These are phyloP conservation scores for Dryadomyces sulphureus DNA, from an alignment of 2,329 filamentous ascomycete species.

Conservation along the genomic window DNA sequence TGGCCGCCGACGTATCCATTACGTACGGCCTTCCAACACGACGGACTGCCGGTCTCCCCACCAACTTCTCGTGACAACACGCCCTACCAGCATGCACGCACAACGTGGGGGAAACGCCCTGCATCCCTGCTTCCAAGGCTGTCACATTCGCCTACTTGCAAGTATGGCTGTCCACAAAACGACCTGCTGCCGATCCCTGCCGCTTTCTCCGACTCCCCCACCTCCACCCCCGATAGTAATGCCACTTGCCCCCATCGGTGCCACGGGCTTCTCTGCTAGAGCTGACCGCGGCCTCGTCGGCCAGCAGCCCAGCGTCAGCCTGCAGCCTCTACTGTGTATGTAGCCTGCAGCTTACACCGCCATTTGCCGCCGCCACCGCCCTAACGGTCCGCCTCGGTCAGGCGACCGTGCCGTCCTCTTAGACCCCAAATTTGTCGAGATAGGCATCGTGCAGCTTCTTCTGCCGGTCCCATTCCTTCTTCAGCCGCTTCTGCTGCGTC, in stretches of 20 bases:
- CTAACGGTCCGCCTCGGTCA: no score
- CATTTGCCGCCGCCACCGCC: no score
- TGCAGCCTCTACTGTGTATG: no score
- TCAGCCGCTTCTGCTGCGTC: constrained; percentile 47
- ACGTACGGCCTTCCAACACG: neutral
- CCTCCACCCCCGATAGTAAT: no score
- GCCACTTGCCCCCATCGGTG: neutral
- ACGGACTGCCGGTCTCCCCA: no score
- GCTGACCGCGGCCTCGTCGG: neutral
- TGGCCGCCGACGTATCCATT: neutral
- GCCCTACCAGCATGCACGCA: neutral
- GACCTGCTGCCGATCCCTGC: neutral
- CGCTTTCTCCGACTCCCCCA: neutral
- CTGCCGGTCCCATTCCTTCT: constrained; percentile 58
- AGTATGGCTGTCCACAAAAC: constrained; percentile 3
- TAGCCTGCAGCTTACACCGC: no score
- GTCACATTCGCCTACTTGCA: neutral
- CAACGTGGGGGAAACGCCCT: neutral
- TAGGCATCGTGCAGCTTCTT: constrained; percentile 50
- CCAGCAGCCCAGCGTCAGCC: neutral
- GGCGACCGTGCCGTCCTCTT: neutral
- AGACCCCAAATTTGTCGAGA: constrained; percentile 12
- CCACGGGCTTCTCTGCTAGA: neutral
- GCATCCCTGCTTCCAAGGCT: neutral
- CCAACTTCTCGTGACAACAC: neutral